Evolutionary conservation across 257 asterid genomes (phyloP).

Genomic region (Gardenia jasminoides): DNA sequence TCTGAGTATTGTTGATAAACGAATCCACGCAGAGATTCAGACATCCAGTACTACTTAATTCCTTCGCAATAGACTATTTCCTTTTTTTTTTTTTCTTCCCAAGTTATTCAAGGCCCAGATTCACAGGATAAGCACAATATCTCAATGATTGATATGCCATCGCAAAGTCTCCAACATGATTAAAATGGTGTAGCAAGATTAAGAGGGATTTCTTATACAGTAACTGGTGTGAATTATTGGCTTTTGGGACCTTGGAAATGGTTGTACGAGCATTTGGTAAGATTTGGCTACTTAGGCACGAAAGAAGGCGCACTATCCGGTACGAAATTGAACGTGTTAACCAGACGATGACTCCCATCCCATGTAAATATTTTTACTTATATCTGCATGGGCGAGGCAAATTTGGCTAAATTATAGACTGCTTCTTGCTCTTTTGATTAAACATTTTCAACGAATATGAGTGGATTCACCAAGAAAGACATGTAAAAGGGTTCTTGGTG

Average conservation of each 20-base stretch:
- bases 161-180: background rate
- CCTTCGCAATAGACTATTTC: background rate
- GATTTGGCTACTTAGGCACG: background rate
- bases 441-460: background rate
- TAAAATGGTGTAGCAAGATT: background rate
- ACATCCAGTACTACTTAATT: background rate
- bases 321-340: too few relatives aligned
- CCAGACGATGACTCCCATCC: too few relatives aligned
- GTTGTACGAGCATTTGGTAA: too few relatives aligned
- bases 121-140: conserved; percentile 3
- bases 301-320: background rate
- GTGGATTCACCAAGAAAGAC: background rate
- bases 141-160: background rate
- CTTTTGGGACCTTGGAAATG: background rate
- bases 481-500: background rate
- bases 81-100: background rate
- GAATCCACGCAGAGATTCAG: background rate
- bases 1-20: background rate
- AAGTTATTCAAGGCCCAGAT: too few relatives aligned
- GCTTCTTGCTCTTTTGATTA: background rate
- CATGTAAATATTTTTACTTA: too few relatives aligned
- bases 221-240: background rate
- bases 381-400: background rate
- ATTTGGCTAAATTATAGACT: background rate
- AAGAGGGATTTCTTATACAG: background rate